Conservation (phyloP, 2,329 filamentous ascomycete genomes). For the Penicillium digitatum region DNA sequence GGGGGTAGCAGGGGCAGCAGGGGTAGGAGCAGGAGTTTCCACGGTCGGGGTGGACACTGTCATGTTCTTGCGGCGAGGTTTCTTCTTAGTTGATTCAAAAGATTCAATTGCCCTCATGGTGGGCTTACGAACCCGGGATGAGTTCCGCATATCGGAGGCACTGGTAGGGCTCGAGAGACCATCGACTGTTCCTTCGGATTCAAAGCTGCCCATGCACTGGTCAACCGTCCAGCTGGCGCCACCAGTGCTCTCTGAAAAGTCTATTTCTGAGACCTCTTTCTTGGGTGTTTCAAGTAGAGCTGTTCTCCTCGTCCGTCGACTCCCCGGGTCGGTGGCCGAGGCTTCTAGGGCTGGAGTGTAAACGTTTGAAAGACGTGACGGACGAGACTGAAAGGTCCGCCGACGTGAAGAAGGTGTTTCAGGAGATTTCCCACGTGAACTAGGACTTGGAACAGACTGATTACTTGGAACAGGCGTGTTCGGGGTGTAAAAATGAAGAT, state of each 20-base stretch:
- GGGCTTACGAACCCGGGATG: constrained; percentile 29
- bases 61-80: constrained; percentile 10
- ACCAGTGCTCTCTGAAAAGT: constrained; percentile 13
- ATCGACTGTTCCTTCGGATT: constrained; percentile 10
- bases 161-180: constrained; percentile 14
- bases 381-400: constrained; percentile 18
- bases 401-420: constrained; percentile 15
- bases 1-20: neutral
- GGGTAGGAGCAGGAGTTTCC: neutral
- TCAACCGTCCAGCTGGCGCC: constrained; percentile 12
- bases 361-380: constrained; percentile 23
- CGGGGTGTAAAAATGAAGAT: constrained; percentile 14
- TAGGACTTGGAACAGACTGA: neutral
- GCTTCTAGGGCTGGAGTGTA: constrained; percentile 18
- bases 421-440: neutral
- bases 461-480: constrained; percentile 10
- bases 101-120: constrained; percentile 31
- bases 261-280: constrained; percentile 9
- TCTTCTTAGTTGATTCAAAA: constrained; percentile 11
- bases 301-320: constrained; percentile 15
- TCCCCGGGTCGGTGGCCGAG: constrained; percentile 9
- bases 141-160: constrained; percentile 23
- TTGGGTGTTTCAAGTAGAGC: constrained; percentile 13
- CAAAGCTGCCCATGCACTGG: constrained; percentile 15
- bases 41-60: neutral